phyloP scores from a whole-genome alignment of 2,329 filamentous ascomycete species.

The Chalaropsis ovoidea region DNA sequence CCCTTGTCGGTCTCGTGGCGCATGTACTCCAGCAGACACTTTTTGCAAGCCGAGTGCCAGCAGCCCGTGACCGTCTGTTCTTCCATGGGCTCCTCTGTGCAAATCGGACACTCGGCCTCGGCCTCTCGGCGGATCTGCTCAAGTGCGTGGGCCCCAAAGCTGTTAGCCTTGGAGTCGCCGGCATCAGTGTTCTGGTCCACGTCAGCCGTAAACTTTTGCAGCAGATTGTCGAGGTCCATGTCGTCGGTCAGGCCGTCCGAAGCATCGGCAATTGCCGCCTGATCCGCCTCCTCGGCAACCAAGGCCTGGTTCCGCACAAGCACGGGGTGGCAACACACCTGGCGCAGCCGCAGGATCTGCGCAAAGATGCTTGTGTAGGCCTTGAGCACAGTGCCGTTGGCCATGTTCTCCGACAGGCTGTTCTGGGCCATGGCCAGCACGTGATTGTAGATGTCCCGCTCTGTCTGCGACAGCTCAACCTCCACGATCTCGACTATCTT shows the following conservation, averaged over 20 bases:
- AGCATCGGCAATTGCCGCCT: constrained; percentile 64
- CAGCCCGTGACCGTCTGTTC: constrained; percentile 91
- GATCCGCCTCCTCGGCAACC: constrained; percentile 79
- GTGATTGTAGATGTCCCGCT: constrained; percentile 85
- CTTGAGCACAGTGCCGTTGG: constrained; percentile 86
- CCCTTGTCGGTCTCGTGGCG: constrained; percentile 72
- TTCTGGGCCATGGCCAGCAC: constrained; percentile 75
- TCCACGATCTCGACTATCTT: constrained; percentile 78
- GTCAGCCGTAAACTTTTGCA: constrained; percentile 68
- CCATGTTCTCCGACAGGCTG: constrained; percentile 75
- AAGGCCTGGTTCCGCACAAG: constrained; percentile 77
- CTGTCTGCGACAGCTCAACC: constrained; percentile 72
- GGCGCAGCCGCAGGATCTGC: constrained; percentile 82
- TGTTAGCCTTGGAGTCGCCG: constrained; percentile 28
- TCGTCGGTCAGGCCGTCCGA: constrained; percentile 79
- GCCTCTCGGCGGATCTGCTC: constrained; percentile 86
- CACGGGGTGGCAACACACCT: constrained; percentile 87
- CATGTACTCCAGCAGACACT: constrained; percentile 83
- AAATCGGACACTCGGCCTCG: constrained; percentile 84
- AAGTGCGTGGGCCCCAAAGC: constrained; percentile 75
- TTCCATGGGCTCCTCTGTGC: constrained; percentile 89
- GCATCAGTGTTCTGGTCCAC: constrained; percentile 51
- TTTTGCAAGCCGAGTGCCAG: constrained; percentile 95
- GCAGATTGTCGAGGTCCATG: constrained; percentile 83
- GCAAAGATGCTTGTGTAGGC: constrained; percentile 96